Base-by-base conservation (phyloP, 2,329 filamentous ascomycete genomes). In the Chaetomium olivaceum region DNA sequence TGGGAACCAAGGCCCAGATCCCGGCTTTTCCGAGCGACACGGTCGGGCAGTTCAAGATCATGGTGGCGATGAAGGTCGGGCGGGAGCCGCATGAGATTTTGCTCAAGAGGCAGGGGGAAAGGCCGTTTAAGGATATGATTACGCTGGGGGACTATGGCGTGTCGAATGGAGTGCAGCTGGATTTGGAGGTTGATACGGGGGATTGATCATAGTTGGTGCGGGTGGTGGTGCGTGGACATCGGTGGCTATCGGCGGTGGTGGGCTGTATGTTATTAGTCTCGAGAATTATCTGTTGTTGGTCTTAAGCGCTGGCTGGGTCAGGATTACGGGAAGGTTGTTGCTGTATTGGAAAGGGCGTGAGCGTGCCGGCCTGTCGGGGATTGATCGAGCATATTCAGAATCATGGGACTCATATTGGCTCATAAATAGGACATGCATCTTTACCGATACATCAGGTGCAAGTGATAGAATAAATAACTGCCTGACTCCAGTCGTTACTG, bases 1-100 rank as follows among this genome's bases (percentile, higher is more conserved):
- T 98, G 43, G 94, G 94, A 14, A 97, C 94, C n/a, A 97, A 97
- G 74, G 92, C 93, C 19, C 90, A 91, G 61, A 95, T 98, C 69
- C 94, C 94, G 0, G 97, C 93, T 76, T 82, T 97, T 64, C 89
- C 91, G 0, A 90, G 88, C 3, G 94, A 98, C 79, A 89, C 89
- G 8, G 89, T 97, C 70, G 89, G 89, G 69, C 85, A 93, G 67
- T 92, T 97, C 80, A 97, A 97, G 80, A 89, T 93, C 56, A 90
- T 96, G 83, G 93, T 97, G 27, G 93, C 93, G 4, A 91, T 91
- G 50, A 87, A 91, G 68, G 96, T 97, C 73, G 94, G 94, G 1
- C 87, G 94, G 43, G 89, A 96, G 72, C 90, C 93, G 54, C 91
- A 94, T 74, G 92, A 97, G 80, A 97, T 98, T 69, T 83, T 97